phyloP scores from a whole-genome alignment of 1,139 yeast genomes.

The Candida neerlandica region DNA sequence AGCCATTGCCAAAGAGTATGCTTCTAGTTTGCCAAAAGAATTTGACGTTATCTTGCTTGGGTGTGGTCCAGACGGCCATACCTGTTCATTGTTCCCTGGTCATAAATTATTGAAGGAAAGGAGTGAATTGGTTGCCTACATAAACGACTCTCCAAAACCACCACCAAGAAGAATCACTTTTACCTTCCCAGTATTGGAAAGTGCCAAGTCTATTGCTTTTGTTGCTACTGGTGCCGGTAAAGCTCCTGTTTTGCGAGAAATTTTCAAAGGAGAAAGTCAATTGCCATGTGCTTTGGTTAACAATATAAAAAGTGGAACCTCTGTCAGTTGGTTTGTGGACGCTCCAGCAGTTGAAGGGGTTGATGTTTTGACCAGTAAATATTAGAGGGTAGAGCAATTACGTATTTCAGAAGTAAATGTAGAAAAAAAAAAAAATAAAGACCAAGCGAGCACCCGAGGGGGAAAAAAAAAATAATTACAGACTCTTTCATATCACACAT shows the following conservation, averaged over 20 bases:
- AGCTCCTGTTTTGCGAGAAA: conserved; percentile 69
- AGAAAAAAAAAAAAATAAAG: not conserved
- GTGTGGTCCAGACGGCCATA: conserved; percentile 83
- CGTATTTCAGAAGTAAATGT: not conserved
- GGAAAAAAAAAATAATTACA: not conserved
- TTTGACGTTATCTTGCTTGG: conserved; percentile 68
- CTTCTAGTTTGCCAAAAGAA: conserved; percentile 44
- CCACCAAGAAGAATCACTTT: conserved; percentile 77
- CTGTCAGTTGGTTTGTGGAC: conserved; percentile 82
- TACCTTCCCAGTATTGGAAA: conserved; percentile 63
- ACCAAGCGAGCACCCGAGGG: not conserved
- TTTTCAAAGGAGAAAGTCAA: conserved; percentile 56
- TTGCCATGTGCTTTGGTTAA: conserved; percentile 82
- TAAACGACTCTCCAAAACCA: conserved; percentile 71
- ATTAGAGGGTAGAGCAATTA: conserved; percentile 21
- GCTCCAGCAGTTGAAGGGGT: conserved; percentile 72
- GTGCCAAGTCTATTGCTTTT: conserved; percentile 65
- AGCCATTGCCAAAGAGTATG: conserved; percentile 49
- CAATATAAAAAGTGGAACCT: conserved; percentile 40
- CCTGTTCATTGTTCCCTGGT: conserved; percentile 74
- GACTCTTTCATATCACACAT: no score
- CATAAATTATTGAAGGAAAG: conserved; percentile 49
- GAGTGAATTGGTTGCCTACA: conserved; percentile 39
- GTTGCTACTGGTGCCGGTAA: conserved; percentile 91
- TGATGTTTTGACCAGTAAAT: conserved; percentile 50